Base-by-base conservation (phyloP, 768 basidiomycete genomes). In the Chiua virens region DNA sequence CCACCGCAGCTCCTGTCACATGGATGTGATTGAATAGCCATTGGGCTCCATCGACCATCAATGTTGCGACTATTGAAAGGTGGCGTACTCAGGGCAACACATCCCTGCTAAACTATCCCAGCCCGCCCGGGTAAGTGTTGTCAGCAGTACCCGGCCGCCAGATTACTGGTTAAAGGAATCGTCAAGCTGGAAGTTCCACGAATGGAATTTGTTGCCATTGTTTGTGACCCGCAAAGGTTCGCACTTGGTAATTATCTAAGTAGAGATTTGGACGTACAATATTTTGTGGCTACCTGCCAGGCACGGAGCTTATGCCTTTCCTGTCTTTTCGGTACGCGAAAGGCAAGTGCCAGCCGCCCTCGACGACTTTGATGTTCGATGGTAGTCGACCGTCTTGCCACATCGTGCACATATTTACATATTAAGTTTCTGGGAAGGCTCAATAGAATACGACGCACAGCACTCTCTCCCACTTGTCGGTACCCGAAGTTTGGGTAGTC, bases 61-160 rank as follows among this genome's bases (percentile, higher is more conserved):
- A 62, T 37, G 51, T 49, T 59, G 49, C 47, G 45, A 48, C 6
- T 20, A 49, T 34, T 9, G 37, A 42, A 57, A 46, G 52, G 56
- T 58, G 63, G 62, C 56, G 62, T 52, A 30, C 25, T 52, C 63
- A 63, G 62, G 62, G 62, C 49, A 42, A 55, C 45, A 28, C 25
- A 40, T 43, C 60, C 62, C 46, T 65, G 56, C 42, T 27, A 35
- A 58, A 28, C 45, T 39, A 52, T 38, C 42, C 47, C 53, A 56
- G 45, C 48, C 56, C 54, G 57, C 38, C 50, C 47, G 52, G 32
- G 32, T 34, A 34, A 14, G 43, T 43, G 45, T 49, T 25, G 17
- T 39, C 37, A 55, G 18, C 39, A 30, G 40, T 40, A 15, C 15
- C 47, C 47, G 51, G 57, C 18, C 45, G 46, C 18, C 10, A 21